A percentile compares a stretch with the other conserved stretches of the same genome.
Conservation (phyloP, 2,329 filamentous ascomycete species). For the Periconia sp. region DNA sequence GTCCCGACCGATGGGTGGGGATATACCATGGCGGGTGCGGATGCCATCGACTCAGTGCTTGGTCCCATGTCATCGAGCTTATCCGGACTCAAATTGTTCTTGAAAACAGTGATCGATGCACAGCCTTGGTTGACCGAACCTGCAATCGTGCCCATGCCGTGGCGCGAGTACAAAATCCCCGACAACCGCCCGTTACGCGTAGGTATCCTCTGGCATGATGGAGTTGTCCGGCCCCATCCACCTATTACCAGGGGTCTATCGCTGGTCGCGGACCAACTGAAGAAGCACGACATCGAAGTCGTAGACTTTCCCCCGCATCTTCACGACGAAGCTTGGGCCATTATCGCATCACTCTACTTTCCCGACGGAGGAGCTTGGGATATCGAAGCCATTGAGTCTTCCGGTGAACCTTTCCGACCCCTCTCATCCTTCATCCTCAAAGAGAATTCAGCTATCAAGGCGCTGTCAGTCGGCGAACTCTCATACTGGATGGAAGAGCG, state of each 20-base stretch:
- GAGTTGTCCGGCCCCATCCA: slow-evolving; percentile 65
- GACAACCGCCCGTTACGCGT: slow-evolving; percentile 49
- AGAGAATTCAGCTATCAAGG: slow-evolving; percentile 53
- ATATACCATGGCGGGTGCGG: slow-evolving; percentile 48
- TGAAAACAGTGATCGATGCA: slow-evolving; percentile 53
- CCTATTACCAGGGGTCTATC: slow-evolving; percentile 62
- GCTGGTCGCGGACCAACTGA: slow-evolving; percentile 48
- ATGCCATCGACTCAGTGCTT: slow-evolving; percentile 52
- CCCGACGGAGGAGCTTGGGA: slow-evolving; percentile 62
- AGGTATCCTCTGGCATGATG: slow-evolving; percentile 67
- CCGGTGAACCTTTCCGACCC: slow-evolving; percentile 61
- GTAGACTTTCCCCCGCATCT: slow-evolving; percentile 54
- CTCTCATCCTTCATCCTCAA: slow-evolving; percentile 62
- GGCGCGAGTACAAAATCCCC: slow-evolving; percentile 44
- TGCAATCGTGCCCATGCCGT: slow-evolving; percentile 61
- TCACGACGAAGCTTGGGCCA: slow-evolving; percentile 54
- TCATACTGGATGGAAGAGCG: slow-evolving; percentile 47
- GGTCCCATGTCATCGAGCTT: slow-evolving; percentile 59
- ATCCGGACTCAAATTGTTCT: slow-evolving; percentile 57
- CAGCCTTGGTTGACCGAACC: slow-evolving; percentile 62
- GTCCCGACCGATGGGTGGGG: slow-evolving; percentile 47
- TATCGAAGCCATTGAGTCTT: slow-evolving; percentile 51
- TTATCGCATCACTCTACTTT: slow-evolving; percentile 49
- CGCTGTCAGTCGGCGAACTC: slow-evolving; percentile 45
- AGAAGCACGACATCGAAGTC: slow-evolving; percentile 52